phyloP scores from a whole-genome alignment of 1,284 basidiomycete genomes.

The Chalciporus piperatoides region DNA sequence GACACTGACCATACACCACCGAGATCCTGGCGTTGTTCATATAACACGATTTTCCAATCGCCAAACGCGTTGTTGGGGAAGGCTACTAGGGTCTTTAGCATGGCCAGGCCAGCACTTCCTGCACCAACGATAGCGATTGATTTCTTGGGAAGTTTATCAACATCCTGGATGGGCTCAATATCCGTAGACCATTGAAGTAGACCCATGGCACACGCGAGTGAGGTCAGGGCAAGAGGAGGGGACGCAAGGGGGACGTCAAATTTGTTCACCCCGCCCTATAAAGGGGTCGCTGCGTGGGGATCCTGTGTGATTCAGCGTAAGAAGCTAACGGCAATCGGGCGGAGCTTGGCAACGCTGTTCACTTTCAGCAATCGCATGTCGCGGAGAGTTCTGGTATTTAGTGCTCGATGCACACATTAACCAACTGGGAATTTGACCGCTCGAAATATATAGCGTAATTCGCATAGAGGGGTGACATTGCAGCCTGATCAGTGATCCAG shows the following conservation, averaged over 20 bases:
- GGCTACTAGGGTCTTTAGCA: slow-evolving; percentile 48
- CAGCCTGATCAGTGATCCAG: no score
- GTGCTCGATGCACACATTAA: background rate
- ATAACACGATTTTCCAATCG: slow-evolving; percentile 47
- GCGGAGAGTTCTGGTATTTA: background rate
- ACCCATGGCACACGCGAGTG: background rate
- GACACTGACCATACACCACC: slow-evolving; percentile 47
- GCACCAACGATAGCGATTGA: slow-evolving; percentile 51
- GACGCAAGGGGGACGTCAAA: background rate
- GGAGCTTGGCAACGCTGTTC: background rate
- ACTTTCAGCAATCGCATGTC: background rate
- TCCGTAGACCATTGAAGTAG: background rate
- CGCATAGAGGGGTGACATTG: no score
- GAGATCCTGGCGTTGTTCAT: slow-evolving; percentile 47
- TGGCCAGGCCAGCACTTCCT: slow-evolving; percentile 52
- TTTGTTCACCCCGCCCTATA: background rate
- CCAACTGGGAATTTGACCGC: background rate
- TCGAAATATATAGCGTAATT: background rate
- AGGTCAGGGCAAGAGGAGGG: background rate
- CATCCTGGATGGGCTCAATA: background rate
- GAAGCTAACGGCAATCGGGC: background rate
- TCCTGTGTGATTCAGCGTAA: background rate
- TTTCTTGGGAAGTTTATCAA: slow-evolving; percentile 28
- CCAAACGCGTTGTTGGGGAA: slow-evolving; percentile 38
- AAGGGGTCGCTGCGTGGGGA: background rate